Evolutionary conservation across 441 rosid species (phyloP), one percentile per base, ranked within the genome.

Genomic region (Metrosideros polymorpha): DNA sequence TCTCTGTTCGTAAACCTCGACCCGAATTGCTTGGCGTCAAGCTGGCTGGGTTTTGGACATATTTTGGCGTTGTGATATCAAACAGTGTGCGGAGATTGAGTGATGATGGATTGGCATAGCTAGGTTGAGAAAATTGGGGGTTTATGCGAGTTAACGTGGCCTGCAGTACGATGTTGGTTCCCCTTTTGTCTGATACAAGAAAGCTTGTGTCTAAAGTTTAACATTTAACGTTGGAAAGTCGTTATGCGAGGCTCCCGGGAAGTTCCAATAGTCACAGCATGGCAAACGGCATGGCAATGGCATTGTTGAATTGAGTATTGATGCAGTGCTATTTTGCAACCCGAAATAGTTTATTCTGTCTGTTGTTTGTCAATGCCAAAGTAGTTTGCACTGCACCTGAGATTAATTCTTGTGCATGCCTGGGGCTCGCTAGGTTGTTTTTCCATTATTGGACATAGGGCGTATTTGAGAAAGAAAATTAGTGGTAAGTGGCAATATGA

Each of bases 351-450:
- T 56, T 56, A 29, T 27, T 2, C 29, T 25, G 61, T 56, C 29
- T 25, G 6, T 27, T 56, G 6, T 27, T 25, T 56, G 14, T 15
- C 27, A 30, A 56, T 8, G 25, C 29, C 9, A 6, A 56, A 56
- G 30, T 56, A 25, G 61, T 27, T 25, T 56, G 61, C 61, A 56
- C 30, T 27, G 27, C 12, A 27, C 10, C 12, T 12, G 10, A 54
- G 27, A 54, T 54, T 54, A 54, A 54, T 54, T 54, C 99, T 95
- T 86, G 98, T 95, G 89, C 99, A 96, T 90, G 98, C 96, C 56
- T 54, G 56, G 47, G 47, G 47, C 52, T 50, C 15, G 52, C 52
- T 4, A 56, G 14, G 13, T 56, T 56, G 61, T 12, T 50, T 56
- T 10, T 12, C 6, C 30, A 56, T 10, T 27, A 27, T 24, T 18